Evolutionary conservation across 768 basidiomycete genomes (phyloP).

Genomic region (Boletus speciosus): DNA sequence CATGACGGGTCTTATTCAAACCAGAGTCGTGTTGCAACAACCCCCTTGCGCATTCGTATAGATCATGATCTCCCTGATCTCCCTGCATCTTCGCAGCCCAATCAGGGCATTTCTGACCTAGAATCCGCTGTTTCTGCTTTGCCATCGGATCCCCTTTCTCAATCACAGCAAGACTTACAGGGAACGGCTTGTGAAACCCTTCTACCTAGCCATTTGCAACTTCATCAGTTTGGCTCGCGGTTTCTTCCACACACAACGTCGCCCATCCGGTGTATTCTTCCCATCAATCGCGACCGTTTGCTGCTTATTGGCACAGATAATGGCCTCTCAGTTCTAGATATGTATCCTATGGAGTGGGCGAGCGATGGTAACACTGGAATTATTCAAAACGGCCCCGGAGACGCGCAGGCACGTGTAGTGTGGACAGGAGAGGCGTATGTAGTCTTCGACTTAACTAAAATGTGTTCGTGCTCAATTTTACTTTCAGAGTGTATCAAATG

Average conservation of each 20-base stretch:
- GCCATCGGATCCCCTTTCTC: constrained; percentile 26
- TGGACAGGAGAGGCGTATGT: constrained; percentile 79
- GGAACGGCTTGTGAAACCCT: constrained; percentile 44
- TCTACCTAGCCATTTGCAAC: constrained; percentile 62
- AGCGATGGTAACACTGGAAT: constrained; percentile 41
- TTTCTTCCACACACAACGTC: constrained; percentile 78
- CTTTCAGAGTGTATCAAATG: constrained; percentile 69
- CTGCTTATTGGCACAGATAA: constrained; percentile 78
- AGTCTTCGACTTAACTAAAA: not conserved
- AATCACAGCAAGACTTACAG: constrained; percentile 33
- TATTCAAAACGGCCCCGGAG: constrained; percentile 58
- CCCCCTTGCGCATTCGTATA: constrained; percentile 44
- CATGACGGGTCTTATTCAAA: constrained; percentile 6
- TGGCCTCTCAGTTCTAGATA: constrained; percentile 78
- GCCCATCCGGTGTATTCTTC: constrained; percentile 73
- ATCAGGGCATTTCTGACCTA: not conserved
- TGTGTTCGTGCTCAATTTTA: not conserved
- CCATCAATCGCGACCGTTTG: constrained; percentile 58
- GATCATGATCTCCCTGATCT: constrained; percentile 31
- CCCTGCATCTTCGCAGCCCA: constrained; percentile 12
- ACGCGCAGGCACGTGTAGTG: constrained; percentile 62
- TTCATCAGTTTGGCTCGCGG: constrained; percentile 80
- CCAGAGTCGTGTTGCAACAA: constrained; percentile 11
- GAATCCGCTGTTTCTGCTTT: constrained; percentile 13
- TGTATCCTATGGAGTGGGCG: constrained; percentile 71